Percentiles rank a stretch among this genome's conserved stretches.
These are phyloP conservation scores for Epichloe baconii DNA, from an alignment of 2,329 filamentous ascomycete genomes.

Conservation along the genomic window DNA sequence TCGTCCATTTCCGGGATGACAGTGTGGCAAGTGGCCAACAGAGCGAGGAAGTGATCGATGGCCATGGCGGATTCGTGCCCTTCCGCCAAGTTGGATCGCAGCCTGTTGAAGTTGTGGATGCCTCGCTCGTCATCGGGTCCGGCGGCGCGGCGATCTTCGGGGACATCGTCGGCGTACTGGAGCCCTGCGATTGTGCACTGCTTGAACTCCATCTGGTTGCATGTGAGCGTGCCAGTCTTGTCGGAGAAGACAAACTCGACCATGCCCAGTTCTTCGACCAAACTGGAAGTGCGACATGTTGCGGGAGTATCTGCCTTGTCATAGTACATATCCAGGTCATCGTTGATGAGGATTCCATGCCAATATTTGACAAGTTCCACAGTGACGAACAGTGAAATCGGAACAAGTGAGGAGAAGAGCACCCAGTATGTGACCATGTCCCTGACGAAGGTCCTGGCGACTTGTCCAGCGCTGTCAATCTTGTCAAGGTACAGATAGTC, in stretches of 20 bases:
- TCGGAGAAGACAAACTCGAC: constrained; percentile 98
- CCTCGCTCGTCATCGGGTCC: constrained; percentile 70
- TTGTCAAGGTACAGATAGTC: constrained; percentile 57
- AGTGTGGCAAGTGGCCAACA: constrained; percentile 87
- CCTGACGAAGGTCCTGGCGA: constrained; percentile 73
- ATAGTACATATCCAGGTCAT: constrained; percentile 95
- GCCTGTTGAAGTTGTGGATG: constrained; percentile 70
- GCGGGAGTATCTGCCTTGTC: constrained; percentile 90
- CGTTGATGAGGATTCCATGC: constrained; percentile 94
- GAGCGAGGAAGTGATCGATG: constrained; percentile 70
- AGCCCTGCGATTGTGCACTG: constrained; percentile 88
- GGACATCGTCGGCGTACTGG: constrained; percentile 83
- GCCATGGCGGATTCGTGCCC: constrained; percentile 34
- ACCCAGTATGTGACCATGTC: constrained; percentile 99
- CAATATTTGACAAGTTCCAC: constrained; percentile 97
- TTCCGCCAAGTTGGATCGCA: constrained; percentile 54
- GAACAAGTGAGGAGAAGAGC: constrained; percentile 87
- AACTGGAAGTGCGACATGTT: constrained; percentile 86
- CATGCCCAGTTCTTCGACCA: constrained; percentile 95
- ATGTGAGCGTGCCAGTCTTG: constrained; percentile 95
- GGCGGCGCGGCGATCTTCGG: constrained; percentile 75
- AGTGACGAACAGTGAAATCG: constrained; percentile 95
- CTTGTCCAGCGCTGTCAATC: constrained; percentile 37
- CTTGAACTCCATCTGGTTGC: constrained; percentile 97
- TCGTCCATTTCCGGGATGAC: constrained; percentile 86